Percentiles rank a stretch among this genome's conserved stretches.
Evolutionary conservation across 2,329 filamentous ascomycete species (phyloP).

Genomic region (Fusarium hostae): DNA sequence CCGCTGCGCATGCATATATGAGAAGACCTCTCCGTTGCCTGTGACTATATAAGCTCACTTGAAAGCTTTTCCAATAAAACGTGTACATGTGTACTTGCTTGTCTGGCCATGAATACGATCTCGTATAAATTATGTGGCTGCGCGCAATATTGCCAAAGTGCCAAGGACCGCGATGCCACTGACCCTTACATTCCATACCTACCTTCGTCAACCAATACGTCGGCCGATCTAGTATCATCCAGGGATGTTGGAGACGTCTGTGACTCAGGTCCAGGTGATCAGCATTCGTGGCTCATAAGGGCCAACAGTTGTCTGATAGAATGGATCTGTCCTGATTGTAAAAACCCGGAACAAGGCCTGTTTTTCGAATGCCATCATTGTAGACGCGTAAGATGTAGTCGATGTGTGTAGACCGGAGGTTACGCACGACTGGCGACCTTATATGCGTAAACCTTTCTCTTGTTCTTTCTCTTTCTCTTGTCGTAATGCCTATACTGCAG

Average conservation of each 20-base stretch:
- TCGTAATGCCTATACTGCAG: no score
- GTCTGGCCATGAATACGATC: not conserved
- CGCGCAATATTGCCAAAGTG: not conserved
- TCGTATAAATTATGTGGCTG: not conserved
- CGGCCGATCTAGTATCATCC: not conserved
- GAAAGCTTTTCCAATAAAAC: not conserved
- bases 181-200: not conserved
- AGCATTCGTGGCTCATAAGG: not conserved
- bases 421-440: not conserved
- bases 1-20: not conserved
- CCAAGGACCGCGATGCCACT: not conserved
- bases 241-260: not conserved
- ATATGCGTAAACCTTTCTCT: no score
- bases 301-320: not conserved
- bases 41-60: not conserved
- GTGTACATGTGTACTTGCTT: not conserved
- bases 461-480: no score
- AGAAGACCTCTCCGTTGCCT: not conserved
- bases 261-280: not conserved
- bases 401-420: not conserved
- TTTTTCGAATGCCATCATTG: not conserved
- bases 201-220: not conserved
- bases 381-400: not conserved
- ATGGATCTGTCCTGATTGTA: not conserved
- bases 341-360: not conserved